Evolutionary conservation across 805 yeast species (phyloP).

Genomic region (Saturnispora gosingensis): DNA sequence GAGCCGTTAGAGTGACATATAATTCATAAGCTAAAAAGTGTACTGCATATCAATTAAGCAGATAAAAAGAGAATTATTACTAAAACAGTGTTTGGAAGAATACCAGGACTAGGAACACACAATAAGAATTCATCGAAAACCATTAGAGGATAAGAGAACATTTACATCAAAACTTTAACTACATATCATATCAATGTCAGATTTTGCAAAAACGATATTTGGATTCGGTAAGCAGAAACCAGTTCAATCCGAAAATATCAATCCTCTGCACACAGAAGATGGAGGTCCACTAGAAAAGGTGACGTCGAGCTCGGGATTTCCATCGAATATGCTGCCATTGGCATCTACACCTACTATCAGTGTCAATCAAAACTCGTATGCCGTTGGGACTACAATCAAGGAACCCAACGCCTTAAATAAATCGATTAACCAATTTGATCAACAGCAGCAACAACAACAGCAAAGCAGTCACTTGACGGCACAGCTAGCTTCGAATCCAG

Average conservation of each 20-base stretch:
- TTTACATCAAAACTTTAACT: background rate
- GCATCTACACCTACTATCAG: constrained; percentile 64
- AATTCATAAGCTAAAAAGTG: background rate
- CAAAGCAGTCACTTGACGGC: constrained; percentile 15
- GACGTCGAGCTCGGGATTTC: constrained; percentile 18
- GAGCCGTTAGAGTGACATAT: background rate
- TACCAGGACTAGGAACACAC: background rate
- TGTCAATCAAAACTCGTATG: constrained; percentile 49
- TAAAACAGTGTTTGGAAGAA: background rate
- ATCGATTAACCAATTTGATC: constrained; percentile 29
- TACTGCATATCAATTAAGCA: background rate
- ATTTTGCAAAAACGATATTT: constrained; percentile 20
- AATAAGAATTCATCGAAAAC: background rate
- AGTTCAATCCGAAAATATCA: constrained; percentile 6
- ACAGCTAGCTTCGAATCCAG: constrained; percentile 8
- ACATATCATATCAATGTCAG: constrained; percentile 14
- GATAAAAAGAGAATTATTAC: background rate
- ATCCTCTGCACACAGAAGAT: constrained; percentile 12
- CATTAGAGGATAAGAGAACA: background rate
- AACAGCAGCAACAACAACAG: constrained; percentile 11
- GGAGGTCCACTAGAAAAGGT: constrained; percentile 8
- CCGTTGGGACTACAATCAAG: constrained; percentile 56
- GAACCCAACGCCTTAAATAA: constrained; percentile 26
- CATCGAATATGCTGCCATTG: constrained; percentile 32
- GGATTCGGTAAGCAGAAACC: constrained; percentile 14